These are phyloP conservation scores for Haplosporangium gracile DNA, from an alignment of 192 early-diverging fungal genomes.

Conservation along the genomic window DNA sequence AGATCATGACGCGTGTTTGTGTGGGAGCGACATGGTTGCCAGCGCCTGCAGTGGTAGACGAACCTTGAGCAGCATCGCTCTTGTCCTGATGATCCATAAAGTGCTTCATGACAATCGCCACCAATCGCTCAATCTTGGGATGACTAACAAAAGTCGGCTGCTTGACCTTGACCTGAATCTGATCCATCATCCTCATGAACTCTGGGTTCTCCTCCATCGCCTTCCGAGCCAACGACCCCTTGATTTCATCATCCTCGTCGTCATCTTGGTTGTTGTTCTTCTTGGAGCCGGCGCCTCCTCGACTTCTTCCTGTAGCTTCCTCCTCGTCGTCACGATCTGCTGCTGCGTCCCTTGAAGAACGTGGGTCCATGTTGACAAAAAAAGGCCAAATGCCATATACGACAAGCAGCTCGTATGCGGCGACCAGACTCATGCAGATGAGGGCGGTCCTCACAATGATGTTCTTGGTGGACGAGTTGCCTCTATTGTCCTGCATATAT, in stretches of 20 bases:
- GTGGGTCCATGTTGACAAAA: slow-evolving; percentile 53
- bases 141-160: slow-evolving; percentile 72
- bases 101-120: slow-evolving; percentile 75
- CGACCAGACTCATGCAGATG: slow-evolving; percentile 44
- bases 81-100: slow-evolving; percentile 65
- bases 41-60: not conserved
- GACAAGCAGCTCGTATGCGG: slow-evolving; percentile 60
- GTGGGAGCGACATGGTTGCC: not conserved
- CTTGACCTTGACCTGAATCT: slow-evolving; percentile 49
- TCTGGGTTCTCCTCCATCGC: slow-evolving; percentile 54
- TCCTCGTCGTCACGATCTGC: slow-evolving; percentile 1
- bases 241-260: slow-evolving; percentile 25
- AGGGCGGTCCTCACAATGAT: slow-evolving; percentile 26
- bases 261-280: slow-evolving; percentile 13
- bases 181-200: slow-evolving; percentile 56
- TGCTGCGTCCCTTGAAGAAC: slow-evolving; percentile 2
- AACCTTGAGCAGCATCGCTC: slow-evolving; percentile 6
- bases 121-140: slow-evolving; percentile 83
- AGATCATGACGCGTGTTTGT: slow-evolving; percentile 83
- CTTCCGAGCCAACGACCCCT: slow-evolving; percentile 32
- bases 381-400: slow-evolving; percentile 65
- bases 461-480: slow-evolving; percentile 16
- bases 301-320: not conserved
- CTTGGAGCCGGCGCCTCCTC: slow-evolving; percentile 9
- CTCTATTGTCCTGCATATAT: slow-evolving; percentile 7